phyloP scores from a whole-genome alignment of 176 grass and related monocot species.

The Puccinellia tenuiflora region DNA sequence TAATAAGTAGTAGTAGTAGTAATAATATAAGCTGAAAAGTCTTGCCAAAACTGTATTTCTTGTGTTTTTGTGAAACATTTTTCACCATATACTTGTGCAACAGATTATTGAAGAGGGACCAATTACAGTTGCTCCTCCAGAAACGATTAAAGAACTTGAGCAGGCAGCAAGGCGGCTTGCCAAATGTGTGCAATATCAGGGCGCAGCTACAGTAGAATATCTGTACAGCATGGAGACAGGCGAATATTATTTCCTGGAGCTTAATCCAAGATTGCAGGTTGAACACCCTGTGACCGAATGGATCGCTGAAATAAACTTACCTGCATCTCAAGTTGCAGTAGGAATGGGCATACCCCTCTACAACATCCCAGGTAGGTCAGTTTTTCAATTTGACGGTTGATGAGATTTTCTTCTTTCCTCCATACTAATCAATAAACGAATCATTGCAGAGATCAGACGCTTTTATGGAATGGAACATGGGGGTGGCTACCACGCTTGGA shows the following conservation, averaged over 20 bases:
- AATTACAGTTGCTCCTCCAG: slow-evolving; percentile 78
- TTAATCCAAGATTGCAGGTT: slow-evolving; percentile 94
- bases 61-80: neutral
- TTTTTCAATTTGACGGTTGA: slow-evolving; percentile 7
- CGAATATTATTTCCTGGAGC: slow-evolving; percentile 96
- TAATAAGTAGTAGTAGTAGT: too few species aligned
- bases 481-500: slow-evolving; percentile 86
- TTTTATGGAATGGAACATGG: slow-evolving; percentile 94
- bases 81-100: slow-evolving; percentile 29
- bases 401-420: neutral
- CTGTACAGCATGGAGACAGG: slow-evolving; percentile 98
- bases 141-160: slow-evolving; percentile 80
- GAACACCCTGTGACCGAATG: slow-evolving; percentile 99
- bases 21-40: neutral
- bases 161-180: slow-evolving; percentile 96
- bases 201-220: slow-evolving; percentile 98
- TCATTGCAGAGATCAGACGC: slow-evolving; percentile 72
- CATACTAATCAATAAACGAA: neutral
- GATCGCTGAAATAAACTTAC: slow-evolving; percentile 99
- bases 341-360: slow-evolving; percentile 97
- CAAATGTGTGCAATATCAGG: slow-evolving; percentile 82
- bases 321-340: slow-evolving; percentile 94
- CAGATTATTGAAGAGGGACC: slow-evolving; percentile 99
- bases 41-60: neutral
- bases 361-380: slow-evolving; percentile 80